Percentiles rank a stretch among this genome's conserved stretches.
phyloP scores from a whole-genome alignment of 2,329 filamentous ascomycete species.

The Beauveria sp. region DNA sequence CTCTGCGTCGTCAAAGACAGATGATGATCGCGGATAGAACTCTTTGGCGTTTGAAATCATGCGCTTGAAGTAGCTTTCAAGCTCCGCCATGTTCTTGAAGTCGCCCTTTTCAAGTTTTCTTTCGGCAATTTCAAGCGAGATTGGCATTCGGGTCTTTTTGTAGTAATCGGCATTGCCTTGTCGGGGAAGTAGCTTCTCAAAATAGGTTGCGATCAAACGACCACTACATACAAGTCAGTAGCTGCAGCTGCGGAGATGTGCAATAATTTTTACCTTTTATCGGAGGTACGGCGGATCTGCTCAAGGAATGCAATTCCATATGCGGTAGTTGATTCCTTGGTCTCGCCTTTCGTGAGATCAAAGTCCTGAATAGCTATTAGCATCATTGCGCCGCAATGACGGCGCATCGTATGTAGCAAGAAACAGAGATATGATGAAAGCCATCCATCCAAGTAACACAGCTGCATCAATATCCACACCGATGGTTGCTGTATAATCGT shows the following conservation, averaged over 20 bases:
- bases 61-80: conserved; percentile 82
- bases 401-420: neutral
- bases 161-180: conserved; percentile 68
- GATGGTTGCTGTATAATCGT: conserved; percentile 21
- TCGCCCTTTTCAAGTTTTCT: conserved; percentile 60
- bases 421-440: neutral
- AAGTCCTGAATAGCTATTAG: conserved; percentile 26
- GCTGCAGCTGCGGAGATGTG: neutral
- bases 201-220: conserved; percentile 65
- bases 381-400: neutral
- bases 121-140: conserved; percentile 72
- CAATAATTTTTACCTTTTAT: conserved; percentile 62
- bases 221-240: conserved; percentile 43
- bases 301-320: conserved; percentile 68
- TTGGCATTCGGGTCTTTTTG: conserved; percentile 65
- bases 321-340: conserved; percentile 59
- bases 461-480: neutral
- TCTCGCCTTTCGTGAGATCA: conserved; percentile 51
- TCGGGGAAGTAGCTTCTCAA: conserved; percentile 62
- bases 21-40: conserved; percentile 66
- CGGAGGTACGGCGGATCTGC: conserved; percentile 65
- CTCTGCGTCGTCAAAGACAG: conserved; percentile 76
- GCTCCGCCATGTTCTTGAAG: conserved; percentile 62
- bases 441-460: neutral
- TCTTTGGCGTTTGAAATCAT: conserved; percentile 85